Percentiles rank a stretch among this genome's conserved stretches.
These are phyloP conservation scores for Voacanga thouarsii DNA, from an alignment of 257 asterid genomes.

Conservation along the genomic window DNA sequence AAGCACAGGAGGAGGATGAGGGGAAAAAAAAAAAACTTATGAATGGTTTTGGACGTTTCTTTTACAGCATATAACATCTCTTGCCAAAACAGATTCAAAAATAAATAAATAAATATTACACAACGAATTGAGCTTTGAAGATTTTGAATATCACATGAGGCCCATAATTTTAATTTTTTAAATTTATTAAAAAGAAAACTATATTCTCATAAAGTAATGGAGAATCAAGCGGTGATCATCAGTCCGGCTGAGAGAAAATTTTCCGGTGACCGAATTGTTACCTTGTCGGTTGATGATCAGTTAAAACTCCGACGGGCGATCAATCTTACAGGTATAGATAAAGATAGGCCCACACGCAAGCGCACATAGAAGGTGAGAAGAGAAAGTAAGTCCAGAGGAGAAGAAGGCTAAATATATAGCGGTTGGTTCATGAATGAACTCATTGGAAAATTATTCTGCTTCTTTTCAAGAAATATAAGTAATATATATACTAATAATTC, in stretches of 20 bases:
- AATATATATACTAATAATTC: not conserved
- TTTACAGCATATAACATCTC: not conserved
- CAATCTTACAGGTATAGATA: constrained; percentile 19
- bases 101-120: not conserved
- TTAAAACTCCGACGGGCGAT: constrained; percentile 11
- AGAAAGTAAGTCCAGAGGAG: not conserved
- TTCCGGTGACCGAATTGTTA: not conserved
- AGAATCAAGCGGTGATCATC: constrained; percentile 14
- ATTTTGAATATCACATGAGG: not conserved
- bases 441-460: not conserved
- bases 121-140: not conserved
- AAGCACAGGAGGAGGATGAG: no score
- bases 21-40: not conserved
- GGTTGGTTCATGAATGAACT: constrained; percentile 22
- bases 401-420: constrained; percentile 19
- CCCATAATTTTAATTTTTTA: not conserved
- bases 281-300: constrained; percentile 22
- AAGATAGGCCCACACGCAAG: constrained; percentile 23
- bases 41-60: not conserved
- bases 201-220: not conserved
- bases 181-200: not conserved
- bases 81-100: not conserved
- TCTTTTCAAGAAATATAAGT: not conserved
- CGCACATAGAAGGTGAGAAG: not conserved
- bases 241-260: not conserved